These are phyloP conservation scores for Cyberlindnera euphorbiiphila DNA, from an alignment of 805 yeast species.

Conservation along the genomic window DNA sequence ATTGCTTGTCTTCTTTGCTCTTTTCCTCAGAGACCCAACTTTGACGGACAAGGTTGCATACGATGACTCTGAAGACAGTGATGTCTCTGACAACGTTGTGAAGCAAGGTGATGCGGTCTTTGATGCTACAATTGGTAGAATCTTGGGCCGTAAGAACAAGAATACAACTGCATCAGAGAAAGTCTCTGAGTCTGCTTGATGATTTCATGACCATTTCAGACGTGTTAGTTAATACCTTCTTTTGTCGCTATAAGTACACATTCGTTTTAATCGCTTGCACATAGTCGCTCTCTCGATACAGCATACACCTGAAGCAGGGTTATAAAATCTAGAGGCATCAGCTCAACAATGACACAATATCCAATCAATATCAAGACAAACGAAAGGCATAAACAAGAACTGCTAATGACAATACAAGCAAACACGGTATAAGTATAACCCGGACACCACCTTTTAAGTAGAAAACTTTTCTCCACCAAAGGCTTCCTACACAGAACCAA, in stretches of 20 bases:
- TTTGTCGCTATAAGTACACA: too few relatives aligned
- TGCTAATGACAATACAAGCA: too few relatives aligned
- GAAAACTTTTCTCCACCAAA: constrained; percentile 1
- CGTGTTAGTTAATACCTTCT: too few relatives aligned
- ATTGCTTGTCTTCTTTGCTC: constrained; percentile 42
- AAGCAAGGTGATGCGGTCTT: constrained; percentile 8
- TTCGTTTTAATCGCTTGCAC: too few relatives aligned
- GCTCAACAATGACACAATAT: too few relatives aligned
- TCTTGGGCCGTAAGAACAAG: constrained; percentile 5
- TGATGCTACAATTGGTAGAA: constrained; percentile 6
- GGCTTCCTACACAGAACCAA: background rate
- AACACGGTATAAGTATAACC: too few relatives aligned
- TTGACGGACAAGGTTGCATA: constrained; percentile 32
- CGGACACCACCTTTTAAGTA: constrained; percentile 2
- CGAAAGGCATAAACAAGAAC: too few relatives aligned
- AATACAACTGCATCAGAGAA: background rate
- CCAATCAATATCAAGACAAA: too few relatives aligned
- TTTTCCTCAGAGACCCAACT: constrained; percentile 51
- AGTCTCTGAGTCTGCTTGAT: background rate
- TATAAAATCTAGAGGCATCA: too few relatives aligned
- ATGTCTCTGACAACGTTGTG: constrained; percentile 20
- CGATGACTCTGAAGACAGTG: constrained; percentile 14
- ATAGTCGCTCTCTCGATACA: too few relatives aligned
- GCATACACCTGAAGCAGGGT: too few relatives aligned
- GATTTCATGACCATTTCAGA: too few relatives aligned